Evolutionary conservation across 2,329 filamentous ascomycete species (phyloP), one percentile per base, ranked within the genome.

Genomic region (Aspergillus vadensis): DNA sequence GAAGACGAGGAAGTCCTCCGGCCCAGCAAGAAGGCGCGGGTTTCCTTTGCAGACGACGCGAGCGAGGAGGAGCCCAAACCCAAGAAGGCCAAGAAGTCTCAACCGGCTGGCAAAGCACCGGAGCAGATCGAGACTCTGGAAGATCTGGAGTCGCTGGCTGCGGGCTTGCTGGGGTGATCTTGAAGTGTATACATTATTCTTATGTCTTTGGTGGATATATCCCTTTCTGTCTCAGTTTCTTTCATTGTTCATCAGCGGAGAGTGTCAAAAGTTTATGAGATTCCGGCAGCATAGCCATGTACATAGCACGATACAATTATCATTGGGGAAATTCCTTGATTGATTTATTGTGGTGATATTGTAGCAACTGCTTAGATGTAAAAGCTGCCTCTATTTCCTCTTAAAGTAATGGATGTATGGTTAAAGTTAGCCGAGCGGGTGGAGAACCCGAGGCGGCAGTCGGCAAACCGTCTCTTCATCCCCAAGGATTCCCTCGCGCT

Each of bases 81-180:
- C 56, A 70, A 70, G 63, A 70, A 71, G 61, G 63, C 59, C 55
- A 69, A 71, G 55, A 71, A 71, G 59, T 39, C 64, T 39, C 41
- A 44, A 36, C 32, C 32, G 4, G 32, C 32, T 14, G 64, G 49
- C 9, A 62, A 67, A 32, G 60, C 61, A 15, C 67, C 74, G n/a
- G 66, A 63, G 14, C 70, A 71, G 56, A 75, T 79, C 66, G 70
- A 79, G 61, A 81, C 79, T n/a, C 58, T 81, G 68, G 78, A 78
- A 61, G 79, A 81, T 71, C 64, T 81, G 70, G 79, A 81, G 65
- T 76, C 78, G 55, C 62, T 81, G 70, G 79, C 79, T 55, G 77
- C 74, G 60, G 79, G 78, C 10, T 65, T 81, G 57, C 68, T 81
- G 66, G 73, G 69, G 32, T 77, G 59, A 70, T 59, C 44, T 56